A percentile compares a stretch with the other conserved stretches of the same genome.
Conservation (phyloP, 768 basidiomycete species). For the Tylopilus sp. region DNA sequence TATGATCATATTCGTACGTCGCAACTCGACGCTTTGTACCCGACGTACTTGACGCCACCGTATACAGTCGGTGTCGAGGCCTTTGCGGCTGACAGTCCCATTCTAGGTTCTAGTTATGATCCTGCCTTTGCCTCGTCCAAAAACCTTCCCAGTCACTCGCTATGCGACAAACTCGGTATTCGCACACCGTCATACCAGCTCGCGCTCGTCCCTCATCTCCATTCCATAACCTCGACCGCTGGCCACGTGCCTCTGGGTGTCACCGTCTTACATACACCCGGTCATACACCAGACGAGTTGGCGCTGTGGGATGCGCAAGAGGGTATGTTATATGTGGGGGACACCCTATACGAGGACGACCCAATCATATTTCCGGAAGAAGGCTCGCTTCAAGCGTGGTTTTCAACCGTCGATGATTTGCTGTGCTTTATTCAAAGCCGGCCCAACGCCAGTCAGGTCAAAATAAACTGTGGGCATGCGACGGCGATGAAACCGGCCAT, state of each 20-base stretch:
- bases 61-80: conserved; percentile 45
- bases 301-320: conserved; percentile 49
- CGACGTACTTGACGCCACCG: conserved; percentile 13
- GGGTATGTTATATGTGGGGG: conserved; percentile 54
- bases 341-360: conserved; percentile 50
- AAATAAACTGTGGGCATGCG: conserved; percentile 50
- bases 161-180: conserved; percentile 42
- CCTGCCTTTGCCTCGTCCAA: conserved; percentile 41
- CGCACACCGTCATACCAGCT: conserved; percentile 44
- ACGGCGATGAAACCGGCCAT: conserved; percentile 44
- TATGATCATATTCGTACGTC: conserved; percentile 56
- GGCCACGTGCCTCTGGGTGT: conserved; percentile 32
- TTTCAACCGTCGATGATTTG: conserved; percentile 41
- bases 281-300: conserved; percentile 58
- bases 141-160: conserved; percentile 43
- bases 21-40: background rate
- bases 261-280: conserved; percentile 50
- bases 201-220: conserved; percentile 41
- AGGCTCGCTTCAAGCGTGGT: conserved; percentile 52
- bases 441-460: conserved; percentile 26
- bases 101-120: conserved; percentile 44
- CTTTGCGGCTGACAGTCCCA: conserved; percentile 39
- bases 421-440: conserved; percentile 38
- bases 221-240: conserved; percentile 27
- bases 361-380: conserved; percentile 53